Percentiles rank a stretch among this genome's conserved stretches.
These are phyloP conservation scores for Papiliotrema flavescens DNA, from an alignment of 1,284 basidiomycete species.

Conservation along the genomic window DNA sequence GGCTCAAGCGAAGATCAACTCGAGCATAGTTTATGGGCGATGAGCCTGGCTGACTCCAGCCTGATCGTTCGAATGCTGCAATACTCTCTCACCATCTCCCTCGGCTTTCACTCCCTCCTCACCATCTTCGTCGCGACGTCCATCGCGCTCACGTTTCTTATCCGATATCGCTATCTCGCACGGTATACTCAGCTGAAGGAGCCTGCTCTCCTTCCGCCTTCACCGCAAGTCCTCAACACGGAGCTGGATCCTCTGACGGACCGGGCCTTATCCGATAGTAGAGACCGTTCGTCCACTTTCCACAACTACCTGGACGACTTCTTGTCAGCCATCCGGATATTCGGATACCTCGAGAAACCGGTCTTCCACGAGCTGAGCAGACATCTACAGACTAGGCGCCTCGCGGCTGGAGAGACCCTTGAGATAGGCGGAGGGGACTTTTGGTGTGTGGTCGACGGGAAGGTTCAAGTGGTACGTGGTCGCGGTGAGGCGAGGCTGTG, in stretches of 20 bases:
- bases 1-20: neutral
- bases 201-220: conserved; percentile 56
- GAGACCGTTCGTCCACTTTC: conserved; percentile 60
- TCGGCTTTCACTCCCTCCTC: conserved; percentile 84
- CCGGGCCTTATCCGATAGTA: conserved; percentile 59
- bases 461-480: conserved; percentile 47
- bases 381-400: conserved; percentile 82
- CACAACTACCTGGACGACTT: conserved; percentile 96
- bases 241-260: conserved; percentile 27
- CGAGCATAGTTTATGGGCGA: neutral
- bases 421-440: conserved; percentile 84
- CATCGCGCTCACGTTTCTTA: conserved; percentile 72
- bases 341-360: conserved; percentile 92
- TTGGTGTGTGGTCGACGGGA: conserved; percentile 92
- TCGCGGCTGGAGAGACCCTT: conserved; percentile 83
- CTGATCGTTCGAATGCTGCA: conserved; percentile 61
- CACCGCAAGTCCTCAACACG: conserved; percentile 28
- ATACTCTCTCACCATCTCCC: conserved; percentile 81
- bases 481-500: neutral
- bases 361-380: conserved; percentile 93
- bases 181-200: conserved; percentile 72
- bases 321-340: conserved; percentile 85
- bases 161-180: conserved; percentile 64
- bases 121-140: conserved; percentile 65
- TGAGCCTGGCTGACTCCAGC: conserved; percentile 10